phyloP scores from a whole-genome alignment of 2,329 filamentous ascomycete species.

The Simplicillium aogashimaense region DNA sequence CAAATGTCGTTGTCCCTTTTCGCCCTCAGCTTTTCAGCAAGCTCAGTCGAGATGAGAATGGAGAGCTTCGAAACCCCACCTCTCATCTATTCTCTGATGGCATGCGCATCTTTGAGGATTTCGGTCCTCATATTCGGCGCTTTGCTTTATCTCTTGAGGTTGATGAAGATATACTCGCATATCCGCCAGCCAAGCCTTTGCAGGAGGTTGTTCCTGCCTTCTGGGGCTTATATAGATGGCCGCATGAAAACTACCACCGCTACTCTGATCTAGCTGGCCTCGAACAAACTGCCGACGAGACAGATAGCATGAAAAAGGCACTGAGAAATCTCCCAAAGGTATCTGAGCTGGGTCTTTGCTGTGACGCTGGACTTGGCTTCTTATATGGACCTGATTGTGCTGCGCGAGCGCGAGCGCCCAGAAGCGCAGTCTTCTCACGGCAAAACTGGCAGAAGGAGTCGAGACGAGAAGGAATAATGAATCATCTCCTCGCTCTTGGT shows the following conservation, averaged over 20 bases:
- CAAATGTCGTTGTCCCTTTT: slow-evolving; percentile 56
- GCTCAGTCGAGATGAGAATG: slow-evolving; percentile 13
- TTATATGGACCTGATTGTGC: slow-evolving; percentile 51
- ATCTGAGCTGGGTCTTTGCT: slow-evolving; percentile 54
- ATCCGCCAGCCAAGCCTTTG: slow-evolving; percentile 45
- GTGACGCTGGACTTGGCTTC: slow-evolving; percentile 60
- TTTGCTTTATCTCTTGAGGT: slow-evolving; percentile 63
- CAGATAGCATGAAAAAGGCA: slow-evolving; percentile 48
- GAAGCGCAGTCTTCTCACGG: slow-evolving; percentile 24
- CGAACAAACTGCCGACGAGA: slow-evolving; percentile 55
- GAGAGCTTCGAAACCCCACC: slow-evolving; percentile 12
- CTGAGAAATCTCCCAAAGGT: slow-evolving; percentile 45
- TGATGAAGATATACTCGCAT: slow-evolving; percentile 38
- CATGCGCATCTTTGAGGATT: slow-evolving; percentile 50
- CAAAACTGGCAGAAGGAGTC: slow-evolving; percentile 14
- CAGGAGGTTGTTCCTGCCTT: slow-evolving; percentile 46
- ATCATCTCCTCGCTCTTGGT: too few relatives aligned
- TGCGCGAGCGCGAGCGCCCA: slow-evolving; percentile 28
- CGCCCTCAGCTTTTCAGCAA: slow-evolving; percentile 49
- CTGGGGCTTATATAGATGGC: slow-evolving; percentile 59
- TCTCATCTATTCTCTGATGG: slow-evolving; percentile 32
- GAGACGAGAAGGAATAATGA: slow-evolving; percentile 2
- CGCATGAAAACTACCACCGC: slow-evolving; percentile 45
- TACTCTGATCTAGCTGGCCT: slow-evolving; percentile 49
- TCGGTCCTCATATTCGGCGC: slow-evolving; percentile 48